Base-by-base conservation (phyloP, 495 filamentous ascomycete genomes). In the Trichoderma virens region DNA sequence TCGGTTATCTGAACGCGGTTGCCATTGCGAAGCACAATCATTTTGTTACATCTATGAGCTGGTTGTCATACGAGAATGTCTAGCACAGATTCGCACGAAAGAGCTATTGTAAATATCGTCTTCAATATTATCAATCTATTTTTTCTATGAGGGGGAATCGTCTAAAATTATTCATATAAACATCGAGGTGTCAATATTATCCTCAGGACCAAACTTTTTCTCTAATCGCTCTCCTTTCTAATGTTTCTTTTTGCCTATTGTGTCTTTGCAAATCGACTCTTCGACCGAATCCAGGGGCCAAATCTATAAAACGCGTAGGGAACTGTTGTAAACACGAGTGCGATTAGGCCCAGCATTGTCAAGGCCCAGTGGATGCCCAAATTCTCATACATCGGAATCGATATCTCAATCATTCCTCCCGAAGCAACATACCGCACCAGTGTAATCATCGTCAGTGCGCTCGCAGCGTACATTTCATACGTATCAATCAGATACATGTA, bases 401-500 rank as follows among this genome's bases (percentile, higher is more conserved):
- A 66, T 14, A 68, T 75, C 66, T 73, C 69, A 5, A 79, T 74
- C 74, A 85, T 81, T 0, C 75, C 81, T 0, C 82, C 82, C 2
- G 83, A 79, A 35, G 78, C 75, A 16, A 75, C 68, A 61, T 86
- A 85, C 28, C 83, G 71, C 14, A 80, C 72, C 14, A 83, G 71
- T 3, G 82, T 82, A 62, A 81, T 77, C 65, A 77, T 78, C 3
- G 79, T 78, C 47, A 85, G 72, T 5, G 28, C 62, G 71, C 72
- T 78, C 2, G 79, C 82, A 0, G 78, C 70, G 60, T 78, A 75
- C 51, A 71, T 71, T 18, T 77, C 80, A 68, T 85, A 86, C 28
- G 72, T 74, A 62, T 85, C 81, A 51, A 85, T 81, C 59, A 86
- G 77, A 67, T 85, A 86, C 72, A 81, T 75, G 69, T 84, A 83